Evolutionary conservation across 1,284 basidiomycete species (phyloP).

Genomic region (Sporisorium reilianum): DNA sequence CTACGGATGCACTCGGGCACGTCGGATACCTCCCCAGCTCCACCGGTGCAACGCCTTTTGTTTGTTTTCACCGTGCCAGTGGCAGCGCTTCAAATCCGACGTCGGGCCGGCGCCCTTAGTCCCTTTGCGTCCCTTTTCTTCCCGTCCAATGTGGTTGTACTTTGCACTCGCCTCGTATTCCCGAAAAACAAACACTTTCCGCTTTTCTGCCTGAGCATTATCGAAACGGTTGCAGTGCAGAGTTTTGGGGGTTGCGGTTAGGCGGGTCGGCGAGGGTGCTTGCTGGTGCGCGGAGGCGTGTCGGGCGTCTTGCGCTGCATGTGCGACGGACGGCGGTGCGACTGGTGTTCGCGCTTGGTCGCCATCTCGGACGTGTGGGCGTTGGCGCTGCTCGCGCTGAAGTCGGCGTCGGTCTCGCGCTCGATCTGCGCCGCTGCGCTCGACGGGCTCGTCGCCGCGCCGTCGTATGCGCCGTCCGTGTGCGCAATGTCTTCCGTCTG

Average conservation of each 20-base stretch:
- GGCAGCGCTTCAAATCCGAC: conserved; percentile 29
- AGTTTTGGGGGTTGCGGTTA: no score
- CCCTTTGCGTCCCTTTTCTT: conserved; percentile 27
- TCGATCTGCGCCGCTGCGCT: conserved; percentile 23
- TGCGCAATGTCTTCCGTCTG: conserved; percentile 50
- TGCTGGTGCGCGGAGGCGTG: no score
- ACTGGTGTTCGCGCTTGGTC: conserved; percentile 12
- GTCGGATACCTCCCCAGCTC: conserved; percentile 31
- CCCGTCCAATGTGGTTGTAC: conserved; percentile 31
- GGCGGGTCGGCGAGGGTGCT: no score
- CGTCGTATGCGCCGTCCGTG: conserved; percentile 33
- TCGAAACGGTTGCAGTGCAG: no score
- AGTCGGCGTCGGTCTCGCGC: conserved; percentile 26
- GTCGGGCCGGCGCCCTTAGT: conserved; percentile 58
- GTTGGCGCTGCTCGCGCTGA: conserved; percentile 16
- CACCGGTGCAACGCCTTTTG: no score
- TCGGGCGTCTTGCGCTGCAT: conserved; percentile 23
- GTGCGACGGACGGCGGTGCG: conserved; percentile 10
- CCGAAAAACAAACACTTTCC: conserved; percentile 22
- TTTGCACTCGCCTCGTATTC: conserved; percentile 30
- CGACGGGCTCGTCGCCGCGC: conserved; percentile 15
- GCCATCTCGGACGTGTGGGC: conserved; percentile 14
- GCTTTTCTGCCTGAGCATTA: no score
- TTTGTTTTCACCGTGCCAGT: no score
- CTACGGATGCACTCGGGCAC: conserved; percentile 41